phyloP scores from a whole-genome alignment of 2,329 filamentous ascomycete species.

The Alternaria triticina region DNA sequence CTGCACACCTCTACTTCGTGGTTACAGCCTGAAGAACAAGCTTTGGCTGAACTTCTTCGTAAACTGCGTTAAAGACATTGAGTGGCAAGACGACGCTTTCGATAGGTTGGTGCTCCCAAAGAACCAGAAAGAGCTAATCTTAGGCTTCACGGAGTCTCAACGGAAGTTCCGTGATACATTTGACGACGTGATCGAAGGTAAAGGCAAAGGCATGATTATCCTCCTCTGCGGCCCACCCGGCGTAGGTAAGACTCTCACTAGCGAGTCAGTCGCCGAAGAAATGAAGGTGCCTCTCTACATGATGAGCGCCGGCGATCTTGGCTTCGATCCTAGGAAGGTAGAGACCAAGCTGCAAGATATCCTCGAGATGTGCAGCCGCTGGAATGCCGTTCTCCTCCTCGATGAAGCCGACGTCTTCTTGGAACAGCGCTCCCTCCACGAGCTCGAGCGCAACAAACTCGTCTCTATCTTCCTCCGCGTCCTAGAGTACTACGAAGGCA shows the following conservation, averaged over 20 bases:
- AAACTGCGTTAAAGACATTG: constrained; percentile 51
- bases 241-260: constrained; percentile 35
- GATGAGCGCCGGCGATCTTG: constrained; percentile 79
- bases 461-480: constrained; percentile 48
- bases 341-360: constrained; percentile 81
- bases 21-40: constrained; percentile 32
- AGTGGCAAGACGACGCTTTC: constrained; percentile 54
- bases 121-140: constrained; percentile 32
- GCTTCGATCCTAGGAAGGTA: constrained; percentile 57
- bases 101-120: constrained; percentile 49
- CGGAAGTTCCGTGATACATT: constrained; percentile 52
- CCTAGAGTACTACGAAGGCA: constrained; percentile 43
- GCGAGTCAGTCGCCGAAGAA: constrained; percentile 27
- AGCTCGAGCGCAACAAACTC: constrained; percentile 46
- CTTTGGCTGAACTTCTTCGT: constrained; percentile 43
- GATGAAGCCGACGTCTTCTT: constrained; percentile 71
- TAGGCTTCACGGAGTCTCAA: constrained; percentile 75
- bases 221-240: constrained; percentile 36
- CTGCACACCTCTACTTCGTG: constrained; percentile 55
- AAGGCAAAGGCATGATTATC: constrained; percentile 38
- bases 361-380: constrained; percentile 76
- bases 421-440: constrained; percentile 54
- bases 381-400: constrained; percentile 67
- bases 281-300: constrained; percentile 62
- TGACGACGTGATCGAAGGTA: constrained; percentile 57